Percentiles rank a stretch among this genome's conserved stretches.
Conservation (phyloP, 192 early-diverging fungal species). For the Coemansia sp. region DNA sequence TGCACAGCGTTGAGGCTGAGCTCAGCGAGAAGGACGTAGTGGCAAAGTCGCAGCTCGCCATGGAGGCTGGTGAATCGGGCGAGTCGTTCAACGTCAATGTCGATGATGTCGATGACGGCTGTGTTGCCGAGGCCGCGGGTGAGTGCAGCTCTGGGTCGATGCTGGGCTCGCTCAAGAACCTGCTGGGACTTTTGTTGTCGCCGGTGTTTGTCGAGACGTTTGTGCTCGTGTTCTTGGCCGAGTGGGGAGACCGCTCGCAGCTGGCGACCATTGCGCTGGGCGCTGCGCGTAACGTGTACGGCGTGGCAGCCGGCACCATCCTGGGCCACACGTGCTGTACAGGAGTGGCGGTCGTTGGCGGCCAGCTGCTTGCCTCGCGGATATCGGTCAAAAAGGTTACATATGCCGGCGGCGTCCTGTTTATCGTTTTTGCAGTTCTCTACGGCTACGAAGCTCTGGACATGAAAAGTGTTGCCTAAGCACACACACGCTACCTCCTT, state of each 20-base stretch:
- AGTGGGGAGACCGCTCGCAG: constrained; percentile 98
- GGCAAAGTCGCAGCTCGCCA: constrained; percentile 56
- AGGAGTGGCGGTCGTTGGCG: constrained; percentile 91
- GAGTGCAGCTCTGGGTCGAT: constrained; percentile 23
- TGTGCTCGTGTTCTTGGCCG: constrained; percentile 94
- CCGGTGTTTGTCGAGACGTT: constrained; percentile 96
- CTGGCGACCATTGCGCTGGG: constrained; percentile 96
- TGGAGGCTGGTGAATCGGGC: constrained; percentile 62
- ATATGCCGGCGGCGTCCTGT: constrained; percentile 81
- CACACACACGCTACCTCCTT: not conserved
- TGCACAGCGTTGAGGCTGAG: constrained; percentile 90
- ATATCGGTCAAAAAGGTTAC: constrained; percentile 93
- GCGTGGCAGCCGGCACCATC: constrained; percentile 87
- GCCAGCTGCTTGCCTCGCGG: constrained; percentile 79
- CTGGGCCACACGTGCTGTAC: constrained; percentile 94
- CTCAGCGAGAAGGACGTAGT: constrained; percentile 71
- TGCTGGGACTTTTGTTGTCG: constrained; percentile 80
- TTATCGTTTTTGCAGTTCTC: constrained; percentile 83
- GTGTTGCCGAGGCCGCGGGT: constrained; percentile 14
- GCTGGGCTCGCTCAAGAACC: constrained; percentile 65
- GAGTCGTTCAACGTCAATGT: constrained; percentile 45
- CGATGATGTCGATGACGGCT: constrained; percentile 12
- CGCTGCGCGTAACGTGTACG: constrained; percentile 91
- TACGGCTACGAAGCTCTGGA: constrained; percentile 63
- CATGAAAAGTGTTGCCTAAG: constrained; percentile 5